These are phyloP conservation scores for Nicotiana tabacum DNA, from an alignment of 257 asterid species.

Conservation along the genomic window DNA sequence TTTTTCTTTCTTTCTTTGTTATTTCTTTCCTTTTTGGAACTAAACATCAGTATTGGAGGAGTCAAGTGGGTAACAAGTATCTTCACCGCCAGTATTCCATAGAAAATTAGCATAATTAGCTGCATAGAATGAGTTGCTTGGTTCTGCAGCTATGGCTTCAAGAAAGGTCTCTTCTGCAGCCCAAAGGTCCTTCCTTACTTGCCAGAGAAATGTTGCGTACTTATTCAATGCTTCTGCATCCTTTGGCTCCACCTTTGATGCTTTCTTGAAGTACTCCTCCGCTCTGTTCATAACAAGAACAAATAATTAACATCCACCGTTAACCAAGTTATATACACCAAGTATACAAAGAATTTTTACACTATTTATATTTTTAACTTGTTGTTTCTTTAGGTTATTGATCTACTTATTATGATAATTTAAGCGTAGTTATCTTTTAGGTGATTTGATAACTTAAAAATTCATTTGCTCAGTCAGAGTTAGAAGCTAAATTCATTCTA, in stretches of 20 bases:
- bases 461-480: no score
- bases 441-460: no score
- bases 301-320: constrained; percentile 3
- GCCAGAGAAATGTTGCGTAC: constrained; percentile 89
- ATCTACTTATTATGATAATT: no score
- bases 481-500: no score
- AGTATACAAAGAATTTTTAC: no score
- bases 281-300: constrained; percentile 50
- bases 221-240: constrained; percentile 88
- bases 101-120: constrained; percentile 85
- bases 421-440: no score
- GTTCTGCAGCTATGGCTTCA: constrained; percentile 77
- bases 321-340: neutral
- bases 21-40: neutral
- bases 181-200: constrained; percentile 68
- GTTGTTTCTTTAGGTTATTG: no score
- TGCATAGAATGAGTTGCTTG: constrained; percentile 63
- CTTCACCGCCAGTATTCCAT: constrained; percentile 97
- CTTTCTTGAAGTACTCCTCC: constrained; percentile 86
- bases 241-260: constrained; percentile 68
- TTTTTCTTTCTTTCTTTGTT: neutral
- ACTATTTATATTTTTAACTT: no score
- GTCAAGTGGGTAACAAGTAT: constrained; percentile 79
- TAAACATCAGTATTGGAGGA: constrained; percentile 28
- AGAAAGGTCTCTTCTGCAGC: constrained; percentile 78